Conservation (phyloP, 805 yeast genomes). For the Candida vaughaniae region DNA sequence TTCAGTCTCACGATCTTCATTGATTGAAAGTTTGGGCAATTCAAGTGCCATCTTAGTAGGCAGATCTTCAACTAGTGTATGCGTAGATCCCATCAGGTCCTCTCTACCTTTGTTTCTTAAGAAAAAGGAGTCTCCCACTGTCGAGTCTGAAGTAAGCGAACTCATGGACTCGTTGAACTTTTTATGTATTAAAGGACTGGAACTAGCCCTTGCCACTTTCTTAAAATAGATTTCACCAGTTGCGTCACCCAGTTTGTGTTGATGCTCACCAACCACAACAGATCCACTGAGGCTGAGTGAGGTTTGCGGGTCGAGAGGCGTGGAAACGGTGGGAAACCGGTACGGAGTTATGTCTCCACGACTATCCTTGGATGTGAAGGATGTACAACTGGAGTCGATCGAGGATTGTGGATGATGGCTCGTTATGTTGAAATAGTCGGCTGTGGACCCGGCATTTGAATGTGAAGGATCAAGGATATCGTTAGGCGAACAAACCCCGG, state of each 20-base stretch:
- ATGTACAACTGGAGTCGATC: too few relatives aligned
- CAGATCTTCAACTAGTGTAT: slow-evolving; percentile 10
- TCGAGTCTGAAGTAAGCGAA: slow-evolving; percentile 11
- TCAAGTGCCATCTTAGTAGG: slow-evolving; percentile 5
- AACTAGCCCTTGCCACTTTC: background rate
- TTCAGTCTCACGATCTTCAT: slow-evolving; percentile 3
- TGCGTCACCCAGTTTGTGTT: slow-evolving; percentile 1
- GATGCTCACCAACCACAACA: background rate
- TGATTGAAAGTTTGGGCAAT: slow-evolving; percentile 8
- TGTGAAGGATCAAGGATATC: background rate
- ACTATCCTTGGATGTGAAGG: too few relatives aligned
- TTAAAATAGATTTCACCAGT: slow-evolving; percentile 5
- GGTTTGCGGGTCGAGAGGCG: slow-evolving; percentile 2
- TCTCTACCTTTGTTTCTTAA: slow-evolving; percentile 4
- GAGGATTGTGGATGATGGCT: too few relatives aligned
- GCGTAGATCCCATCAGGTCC: slow-evolving; percentile 8
- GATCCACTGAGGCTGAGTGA: background rate
- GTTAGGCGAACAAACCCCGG: slow-evolving; percentile 7
- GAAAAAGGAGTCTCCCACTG: slow-evolving; percentile 9
- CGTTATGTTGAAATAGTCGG: background rate
- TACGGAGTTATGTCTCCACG: background rate
- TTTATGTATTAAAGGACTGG: slow-evolving; percentile 6
- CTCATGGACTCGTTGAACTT: slow-evolving; percentile 8
- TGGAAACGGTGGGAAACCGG: background rate
- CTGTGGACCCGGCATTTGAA: background rate